Evolutionary conservation across 805 yeast species (phyloP).

Genomic region (Torulaspora gathmanii): DNA sequence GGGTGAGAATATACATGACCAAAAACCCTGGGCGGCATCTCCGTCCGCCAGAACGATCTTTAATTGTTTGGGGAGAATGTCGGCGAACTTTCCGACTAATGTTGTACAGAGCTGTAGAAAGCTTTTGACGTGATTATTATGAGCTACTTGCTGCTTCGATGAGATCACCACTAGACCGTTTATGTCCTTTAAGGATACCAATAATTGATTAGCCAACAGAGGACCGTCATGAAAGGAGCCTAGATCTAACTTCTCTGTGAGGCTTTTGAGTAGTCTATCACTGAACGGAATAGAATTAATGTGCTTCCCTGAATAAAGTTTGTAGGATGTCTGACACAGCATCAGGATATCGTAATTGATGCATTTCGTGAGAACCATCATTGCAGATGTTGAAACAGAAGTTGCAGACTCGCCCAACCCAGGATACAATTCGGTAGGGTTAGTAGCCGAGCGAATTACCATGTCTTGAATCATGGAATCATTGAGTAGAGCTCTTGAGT

Average conservation of each 20-base stretch:
- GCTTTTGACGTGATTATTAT: conserved; percentile 27
- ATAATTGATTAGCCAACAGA: conserved; percentile 28
- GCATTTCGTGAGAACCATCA: conserved; percentile 39
- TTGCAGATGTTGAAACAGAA: conserved; percentile 36
- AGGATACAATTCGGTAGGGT: conserved; percentile 31
- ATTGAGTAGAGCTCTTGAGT: conserved; percentile 45
- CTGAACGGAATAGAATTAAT: conserved; percentile 32
- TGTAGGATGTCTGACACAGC: conserved; percentile 40
- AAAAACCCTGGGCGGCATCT: conserved; percentile 55
- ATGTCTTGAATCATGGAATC: conserved; percentile 35
- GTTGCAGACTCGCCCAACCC: conserved; percentile 30
- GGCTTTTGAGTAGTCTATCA: conserved; percentile 30
- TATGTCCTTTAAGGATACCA: conserved; percentile 31
- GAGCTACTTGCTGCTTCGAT: conserved; percentile 21
- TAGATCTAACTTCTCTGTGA: conserved; percentile 26
- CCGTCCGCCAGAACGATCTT: conserved; percentile 39
- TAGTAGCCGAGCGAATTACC: conserved; percentile 32
- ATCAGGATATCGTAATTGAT: conserved; percentile 46
- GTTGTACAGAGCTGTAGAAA: conserved; percentile 33
- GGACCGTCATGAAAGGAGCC: conserved; percentile 34
- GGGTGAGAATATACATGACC: conserved; percentile 72
- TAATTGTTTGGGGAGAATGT: conserved; percentile 37
- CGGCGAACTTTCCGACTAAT: conserved; percentile 40
- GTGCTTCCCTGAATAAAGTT: conserved; percentile 32
- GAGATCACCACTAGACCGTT: conserved; percentile 32